Conservation (phyloP, 805 yeast species). For the Candida piceae region DNA sequence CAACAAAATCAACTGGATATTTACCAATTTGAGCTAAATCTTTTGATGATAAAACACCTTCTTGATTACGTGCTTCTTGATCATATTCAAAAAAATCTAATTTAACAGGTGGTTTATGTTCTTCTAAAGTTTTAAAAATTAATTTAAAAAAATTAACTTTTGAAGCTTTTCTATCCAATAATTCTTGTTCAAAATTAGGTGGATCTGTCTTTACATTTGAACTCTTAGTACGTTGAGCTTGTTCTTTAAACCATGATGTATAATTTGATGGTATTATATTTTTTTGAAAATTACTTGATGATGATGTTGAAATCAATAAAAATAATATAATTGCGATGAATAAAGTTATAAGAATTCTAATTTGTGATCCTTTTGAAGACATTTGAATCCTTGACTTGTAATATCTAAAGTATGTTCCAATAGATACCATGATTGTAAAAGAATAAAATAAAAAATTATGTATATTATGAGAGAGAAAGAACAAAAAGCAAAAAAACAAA, state of each 20-base stretch:
- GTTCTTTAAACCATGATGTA: slow-evolving; percentile 19
- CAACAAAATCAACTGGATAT: slow-evolving; percentile 17
- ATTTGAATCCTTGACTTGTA: slow-evolving; percentile 14
- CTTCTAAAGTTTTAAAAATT: slow-evolving; percentile 19
- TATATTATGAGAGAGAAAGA: too few species aligned
- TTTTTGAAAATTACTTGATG: slow-evolving; percentile 12
- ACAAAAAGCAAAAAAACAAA: too few species aligned
- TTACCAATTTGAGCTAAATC: slow-evolving; percentile 10
- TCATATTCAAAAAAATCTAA: slow-evolving; percentile 17
- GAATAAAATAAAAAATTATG: too few species aligned
- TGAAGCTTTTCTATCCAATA: slow-evolving; percentile 8
- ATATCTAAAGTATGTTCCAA: slow-evolving; percentile 13
- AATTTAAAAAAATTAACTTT: slow-evolving; percentile 18
- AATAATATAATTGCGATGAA: slow-evolving; percentile 4
- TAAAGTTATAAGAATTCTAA: slow-evolving; percentile 6
- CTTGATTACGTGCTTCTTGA: slow-evolving; percentile 2
- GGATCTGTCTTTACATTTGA: not conserved
- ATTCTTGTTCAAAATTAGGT: slow-evolving; percentile 7
- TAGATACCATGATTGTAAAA: slow-evolving; percentile 15
- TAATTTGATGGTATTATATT: slow-evolving; percentile 20
- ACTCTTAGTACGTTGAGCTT: not conserved
- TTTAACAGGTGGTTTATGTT: slow-evolving; percentile 14
- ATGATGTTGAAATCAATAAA: slow-evolving; percentile 9
- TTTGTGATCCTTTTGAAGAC: slow-evolving; percentile 10
- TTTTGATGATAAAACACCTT: slow-evolving; percentile 5